Evolutionary conservation across 768 basidiomycete genomes (phyloP).

Genomic region (Calocera cornea): DNA sequence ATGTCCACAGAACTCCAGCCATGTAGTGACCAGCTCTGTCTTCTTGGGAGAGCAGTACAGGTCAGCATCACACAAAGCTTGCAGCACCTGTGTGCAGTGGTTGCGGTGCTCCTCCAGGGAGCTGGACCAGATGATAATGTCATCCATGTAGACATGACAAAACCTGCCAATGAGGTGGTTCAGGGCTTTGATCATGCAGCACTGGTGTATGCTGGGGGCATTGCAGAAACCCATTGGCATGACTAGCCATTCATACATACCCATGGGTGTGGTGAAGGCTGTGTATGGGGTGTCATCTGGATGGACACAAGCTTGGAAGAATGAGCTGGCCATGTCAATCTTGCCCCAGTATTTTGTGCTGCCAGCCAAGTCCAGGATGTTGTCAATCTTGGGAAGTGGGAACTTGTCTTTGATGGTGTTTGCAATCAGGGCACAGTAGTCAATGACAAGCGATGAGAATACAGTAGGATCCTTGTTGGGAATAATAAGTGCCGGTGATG

Average conservation of each 20-base stretch:
- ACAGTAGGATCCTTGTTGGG: slow-evolving; percentile 22
- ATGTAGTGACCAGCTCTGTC: slow-evolving; percentile 19
- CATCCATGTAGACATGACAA: slow-evolving; percentile 35
- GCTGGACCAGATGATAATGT: slow-evolving; percentile 35
- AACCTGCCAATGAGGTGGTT: slow-evolving; percentile 26
- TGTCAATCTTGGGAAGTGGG: slow-evolving; percentile 15
- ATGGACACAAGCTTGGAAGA: slow-evolving; percentile 29
- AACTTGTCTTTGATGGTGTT: slow-evolving; percentile 23
- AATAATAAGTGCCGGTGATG: slow-evolving; percentile 18
- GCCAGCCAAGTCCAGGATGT: neutral
- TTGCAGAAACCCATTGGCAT: slow-evolving; percentile 20
- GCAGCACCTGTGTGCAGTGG: slow-evolving; percentile 24
- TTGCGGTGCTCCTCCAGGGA: slow-evolving; percentile 24
- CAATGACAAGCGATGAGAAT: slow-evolving; percentile 27
- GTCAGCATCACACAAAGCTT: slow-evolving; percentile 18
- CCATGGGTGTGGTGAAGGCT: slow-evolving; percentile 6
- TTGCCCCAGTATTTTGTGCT: too few species aligned
- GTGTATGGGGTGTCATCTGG: slow-evolving; percentile 20
- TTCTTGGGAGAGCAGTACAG: slow-evolving; percentile 25
- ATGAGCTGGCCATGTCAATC: slow-evolving; percentile 22
- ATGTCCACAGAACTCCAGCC: slow-evolving; percentile 26
- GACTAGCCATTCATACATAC: slow-evolving; percentile 10
- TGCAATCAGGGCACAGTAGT: slow-evolving; percentile 24
- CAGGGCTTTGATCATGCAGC: slow-evolving; percentile 25
- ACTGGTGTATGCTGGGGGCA: slow-evolving; percentile 26